Base-by-base conservation (phyloP, 768 basidiomycete genomes). In the Serendipita sp. region DNA sequence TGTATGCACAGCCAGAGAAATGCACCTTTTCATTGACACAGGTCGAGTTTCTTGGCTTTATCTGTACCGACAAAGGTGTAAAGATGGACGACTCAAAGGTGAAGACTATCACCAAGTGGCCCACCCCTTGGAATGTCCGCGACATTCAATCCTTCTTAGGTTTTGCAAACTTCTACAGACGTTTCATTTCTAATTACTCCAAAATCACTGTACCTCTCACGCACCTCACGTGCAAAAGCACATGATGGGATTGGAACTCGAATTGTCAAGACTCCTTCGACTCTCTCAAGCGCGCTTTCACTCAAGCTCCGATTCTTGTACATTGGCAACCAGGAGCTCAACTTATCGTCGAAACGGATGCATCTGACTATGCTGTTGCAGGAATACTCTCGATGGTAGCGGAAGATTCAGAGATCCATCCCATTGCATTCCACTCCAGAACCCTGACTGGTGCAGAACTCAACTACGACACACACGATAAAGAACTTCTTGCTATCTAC, bases 401-500 rank as follows among this genome's bases (percentile, higher is more conserved):
- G 18, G 30, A 52, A 2, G 65, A 68, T 15, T 68, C 69, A 3
- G 35, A 13, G 52, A 76, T 73, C 70, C 71, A 72, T 2, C 78
- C 79, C 0, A 68, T 80, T 16, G 77, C 73, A 0, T 82, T 75
- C 66, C 66, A 70, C 2, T 80, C 76, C 0, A 71, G 73, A 3
- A 68, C 70, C 3, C 64, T 79, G 0, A 65, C 28, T 28, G 51
- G 69, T 0, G 69, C 76, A 0, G 76, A 84, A 68, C 34, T 70
- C 1, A 83, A 82, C 68, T 82, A 83, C 66, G 71, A 79, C 13
- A 76, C 79, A 18, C 74, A 81, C 65, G 76, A 84, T 65, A 78
- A 79, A 67, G 81, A 83, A 71, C 70, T 82, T 13, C 72, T 82
- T 0, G 78, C 77, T 0, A 75, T 83, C 52, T 70, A 82, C n/a